Base-by-base conservation (phyloP, 495 filamentous ascomycete species). In the Tuber borchii region DNA sequence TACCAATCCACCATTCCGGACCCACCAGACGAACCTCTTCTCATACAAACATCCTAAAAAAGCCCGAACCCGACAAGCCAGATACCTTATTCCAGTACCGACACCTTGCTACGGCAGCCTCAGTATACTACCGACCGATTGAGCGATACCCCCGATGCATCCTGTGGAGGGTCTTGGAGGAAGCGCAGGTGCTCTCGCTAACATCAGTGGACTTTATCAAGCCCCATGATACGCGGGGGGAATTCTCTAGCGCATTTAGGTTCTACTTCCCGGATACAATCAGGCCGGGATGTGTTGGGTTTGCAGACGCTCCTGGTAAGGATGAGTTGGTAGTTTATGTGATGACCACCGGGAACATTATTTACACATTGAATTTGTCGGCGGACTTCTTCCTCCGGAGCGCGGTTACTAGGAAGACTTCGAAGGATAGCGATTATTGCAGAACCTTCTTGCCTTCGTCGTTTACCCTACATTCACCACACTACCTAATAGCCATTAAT, bases 81-180 rank as follows among this genome's bases (percentile, higher is more conserved):
- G 75, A 82, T 69, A 82, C 74, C 70, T 69, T 82, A 78, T 97
- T 95, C 82, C 87, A 90, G 68, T 85, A 87, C 78, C 87, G 87
- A 43, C 88, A 91, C 81, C 87, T 97, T 71, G 93, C 96, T 34
- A 92, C 87, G 4, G 89, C 93, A 43, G 92, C 92, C 34, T 91
- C 93, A 1, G 88, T 98, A 61, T 96, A 93, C 87, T 93, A 97
- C 84, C 89, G 95, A 73, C 89, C 89, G 80, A 87, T 90, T 78
- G 88, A 89, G 75, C 85, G 86, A 73, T 92, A 91, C 74, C 96
- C 95, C 70, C 89, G 92, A 79, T 91, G 88, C 81, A 94, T 98
- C 79, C 87, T 97, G 37, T 99, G 96, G 95, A 87, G 95, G 73
- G 87, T 99, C 31, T 85, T 97, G 76, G 91, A 96, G 82, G 90